These are phyloP conservation scores for Anthostomella pinea DNA, from an alignment of 2,329 filamentous ascomycete genomes.

Conservation along the genomic window DNA sequence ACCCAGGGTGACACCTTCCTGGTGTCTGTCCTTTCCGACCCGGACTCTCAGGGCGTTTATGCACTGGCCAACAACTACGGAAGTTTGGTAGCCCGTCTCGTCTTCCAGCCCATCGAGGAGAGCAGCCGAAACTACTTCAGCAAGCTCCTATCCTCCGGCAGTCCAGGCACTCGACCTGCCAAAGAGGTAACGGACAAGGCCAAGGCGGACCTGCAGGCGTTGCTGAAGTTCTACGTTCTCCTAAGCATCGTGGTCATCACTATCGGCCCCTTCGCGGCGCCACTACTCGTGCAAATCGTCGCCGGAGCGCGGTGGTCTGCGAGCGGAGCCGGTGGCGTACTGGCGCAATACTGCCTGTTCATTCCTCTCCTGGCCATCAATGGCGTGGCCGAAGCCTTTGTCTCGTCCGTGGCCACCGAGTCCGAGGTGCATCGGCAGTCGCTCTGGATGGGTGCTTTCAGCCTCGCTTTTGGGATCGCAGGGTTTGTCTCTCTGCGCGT, in stretches of 20 bases:
- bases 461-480: slow-evolving; percentile 67
- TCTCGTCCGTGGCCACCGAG: slow-evolving; percentile 78
- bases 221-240: slow-evolving; percentile 72
- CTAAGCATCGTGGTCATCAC: slow-evolving; percentile 66
- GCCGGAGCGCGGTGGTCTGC: slow-evolving; percentile 75
- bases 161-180: slow-evolving; percentile 19
- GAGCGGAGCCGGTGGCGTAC: slow-evolving; percentile 68
- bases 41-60: slow-evolving; percentile 84
- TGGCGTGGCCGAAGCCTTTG: slow-evolving; percentile 88
- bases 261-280: slow-evolving; percentile 73
- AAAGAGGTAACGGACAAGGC: slow-evolving; percentile 38
- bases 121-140: slow-evolving; percentile 88
- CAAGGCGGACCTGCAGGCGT: slow-evolving; percentile 53
- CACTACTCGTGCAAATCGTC: slow-evolving; percentile 69
- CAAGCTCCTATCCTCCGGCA: slow-evolving; percentile 59
- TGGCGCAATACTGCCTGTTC: slow-evolving; percentile 85
- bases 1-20: slow-evolving; percentile 94
- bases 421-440: slow-evolving; percentile 74
- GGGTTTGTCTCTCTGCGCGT: slow-evolving; percentile 74
- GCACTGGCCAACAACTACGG: slow-evolving; percentile 94
- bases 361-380: slow-evolving; percentile 91
- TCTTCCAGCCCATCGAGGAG: slow-evolving; percentile 96
- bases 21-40: slow-evolving; percentile 71
- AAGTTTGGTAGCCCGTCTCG: slow-evolving; percentile 77
- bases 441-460: slow-evolving; percentile 81